These are phyloP conservation scores for Blastomyces gilchristii DNA, from an alignment of 2,329 filamentous ascomycete genomes.

Conservation along the genomic window DNA sequence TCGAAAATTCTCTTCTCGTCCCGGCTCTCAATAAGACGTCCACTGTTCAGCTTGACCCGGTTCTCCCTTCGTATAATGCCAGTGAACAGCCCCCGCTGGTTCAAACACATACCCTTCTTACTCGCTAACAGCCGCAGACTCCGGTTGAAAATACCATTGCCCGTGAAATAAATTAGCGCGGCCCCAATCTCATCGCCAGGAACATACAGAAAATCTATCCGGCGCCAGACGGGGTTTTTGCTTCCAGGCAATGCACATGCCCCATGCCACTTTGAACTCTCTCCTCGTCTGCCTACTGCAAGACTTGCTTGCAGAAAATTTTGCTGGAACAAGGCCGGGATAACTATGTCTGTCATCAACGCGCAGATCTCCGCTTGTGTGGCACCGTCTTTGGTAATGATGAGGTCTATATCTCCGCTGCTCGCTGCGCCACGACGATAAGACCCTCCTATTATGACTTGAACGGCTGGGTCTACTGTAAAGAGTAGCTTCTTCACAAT, in stretches of 20 bases:
- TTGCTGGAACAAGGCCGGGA: constrained; percentile 49
- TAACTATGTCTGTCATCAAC: constrained; percentile 53
- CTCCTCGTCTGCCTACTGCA: constrained; percentile 45
- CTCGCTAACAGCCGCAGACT: constrained; percentile 70
- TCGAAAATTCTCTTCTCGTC: constrained; percentile 75
- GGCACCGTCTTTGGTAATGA: constrained; percentile 62
- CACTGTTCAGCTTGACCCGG: constrained; percentile 54
- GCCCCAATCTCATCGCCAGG: constrained; percentile 70
- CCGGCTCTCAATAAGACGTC: constrained; percentile 60
- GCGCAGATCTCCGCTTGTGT: constrained; percentile 48
- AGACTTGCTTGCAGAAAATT: constrained; percentile 62
- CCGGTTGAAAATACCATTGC: constrained; percentile 88
- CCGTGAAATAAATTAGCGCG: constrained; percentile 88
- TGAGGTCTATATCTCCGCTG: constrained; percentile 74
- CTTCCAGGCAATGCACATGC: constrained; percentile 57
- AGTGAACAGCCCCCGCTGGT: constrained; percentile 69
- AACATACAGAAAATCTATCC: constrained; percentile 77
- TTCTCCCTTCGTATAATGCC: constrained; percentile 54
- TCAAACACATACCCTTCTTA: constrained; percentile 73
- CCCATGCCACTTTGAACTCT: constrained; percentile 79
- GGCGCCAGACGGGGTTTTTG: constrained; percentile 53
- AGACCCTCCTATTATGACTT: constrained; percentile 70
- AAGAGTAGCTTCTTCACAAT: constrained; percentile 52
- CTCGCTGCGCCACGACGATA: constrained; percentile 67
- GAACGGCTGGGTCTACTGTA: constrained; percentile 51